Percentiles rank a stretch among this genome's conserved stretches.
These are phyloP conservation scores for Citrus sinensis DNA, from an alignment of 345 rosid species.

Conservation along the genomic window DNA sequence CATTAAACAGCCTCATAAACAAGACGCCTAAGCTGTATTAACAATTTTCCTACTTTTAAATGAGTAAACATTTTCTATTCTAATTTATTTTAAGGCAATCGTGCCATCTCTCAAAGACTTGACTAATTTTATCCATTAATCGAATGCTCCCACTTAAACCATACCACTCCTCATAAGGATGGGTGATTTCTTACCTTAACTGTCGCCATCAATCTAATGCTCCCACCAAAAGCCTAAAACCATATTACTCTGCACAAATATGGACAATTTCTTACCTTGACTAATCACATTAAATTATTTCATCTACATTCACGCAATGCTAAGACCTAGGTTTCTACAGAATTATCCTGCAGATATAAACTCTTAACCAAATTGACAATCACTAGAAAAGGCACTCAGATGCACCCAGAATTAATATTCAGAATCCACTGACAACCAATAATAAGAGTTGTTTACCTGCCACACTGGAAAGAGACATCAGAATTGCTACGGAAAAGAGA, in stretches of 20 bases:
- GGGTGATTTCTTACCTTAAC: not conserved
- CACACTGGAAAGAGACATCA: conserved; percentile 35
- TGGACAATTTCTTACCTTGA: not conserved
- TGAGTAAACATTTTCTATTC: not conserved
- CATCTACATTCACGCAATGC: not conserved
- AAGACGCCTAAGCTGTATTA: not conserved
- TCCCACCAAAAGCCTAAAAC: not conserved
- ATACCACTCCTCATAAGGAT: not conserved
- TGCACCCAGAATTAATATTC: conserved; percentile 12
- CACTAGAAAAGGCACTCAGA: not conserved
- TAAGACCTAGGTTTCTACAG: not conserved
- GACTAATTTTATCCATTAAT: not conserved
- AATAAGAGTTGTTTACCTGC: conserved; percentile 33
- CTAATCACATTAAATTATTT: not conserved
- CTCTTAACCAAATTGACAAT: not conserved
- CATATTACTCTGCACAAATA: not conserved
- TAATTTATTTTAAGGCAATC: not conserved
- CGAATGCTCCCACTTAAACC: not conserved
- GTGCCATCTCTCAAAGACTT: not conserved
- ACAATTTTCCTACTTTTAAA: not conserved
- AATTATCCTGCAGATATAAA: not conserved
- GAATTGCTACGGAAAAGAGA: conserved; percentile 3
- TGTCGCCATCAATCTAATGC: not conserved
- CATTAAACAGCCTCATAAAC: not conserved
- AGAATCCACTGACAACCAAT: conserved; percentile 15